Evolutionary conservation across 2,329 filamentous ascomycete genomes (phyloP).

Genomic region (Pseudogymnoascus sp.): DNA sequence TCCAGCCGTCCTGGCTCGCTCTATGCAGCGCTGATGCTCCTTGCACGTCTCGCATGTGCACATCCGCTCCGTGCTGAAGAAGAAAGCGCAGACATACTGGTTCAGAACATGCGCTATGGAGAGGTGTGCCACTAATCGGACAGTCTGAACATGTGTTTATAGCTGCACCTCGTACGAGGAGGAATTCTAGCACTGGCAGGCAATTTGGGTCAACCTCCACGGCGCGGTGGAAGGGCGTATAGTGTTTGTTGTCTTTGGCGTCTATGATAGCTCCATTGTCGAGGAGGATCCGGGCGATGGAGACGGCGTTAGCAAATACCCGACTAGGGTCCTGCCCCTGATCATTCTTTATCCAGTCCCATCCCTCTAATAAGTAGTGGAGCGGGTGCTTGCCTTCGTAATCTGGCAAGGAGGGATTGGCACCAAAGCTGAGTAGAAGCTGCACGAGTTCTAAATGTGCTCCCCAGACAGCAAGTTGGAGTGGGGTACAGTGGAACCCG

Average conservation of each 20-base stretch:
- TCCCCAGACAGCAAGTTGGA: neutral
- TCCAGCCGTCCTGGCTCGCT: neutral
- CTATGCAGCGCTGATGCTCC: neutral
- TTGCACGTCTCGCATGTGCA: neutral
- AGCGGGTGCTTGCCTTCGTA: neutral
- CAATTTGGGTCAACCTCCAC: neutral
- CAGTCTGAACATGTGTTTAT: neutral
- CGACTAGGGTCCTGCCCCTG: neutral
- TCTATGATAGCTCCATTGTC: neutral
- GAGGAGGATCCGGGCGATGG: neutral
- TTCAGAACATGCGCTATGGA: neutral
- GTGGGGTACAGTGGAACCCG: neutral
- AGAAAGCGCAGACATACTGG: neutral
- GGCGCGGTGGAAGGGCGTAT: neutral
- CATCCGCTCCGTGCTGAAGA: neutral
- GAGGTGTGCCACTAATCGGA: neutral
- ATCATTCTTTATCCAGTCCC: neutral
- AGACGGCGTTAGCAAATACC: neutral
- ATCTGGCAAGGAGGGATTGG: neutral
- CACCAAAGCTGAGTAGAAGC: neutral
- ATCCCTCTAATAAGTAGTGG: neutral
- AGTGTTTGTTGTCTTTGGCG: neutral
- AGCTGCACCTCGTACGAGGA: neutral
- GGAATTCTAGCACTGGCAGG: neutral
- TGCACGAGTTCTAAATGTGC: neutral